These are phyloP conservation scores for Mucor piriformis DNA, from an alignment of 371 early-diverging fungal genomes.

Conservation along the genomic window DNA sequence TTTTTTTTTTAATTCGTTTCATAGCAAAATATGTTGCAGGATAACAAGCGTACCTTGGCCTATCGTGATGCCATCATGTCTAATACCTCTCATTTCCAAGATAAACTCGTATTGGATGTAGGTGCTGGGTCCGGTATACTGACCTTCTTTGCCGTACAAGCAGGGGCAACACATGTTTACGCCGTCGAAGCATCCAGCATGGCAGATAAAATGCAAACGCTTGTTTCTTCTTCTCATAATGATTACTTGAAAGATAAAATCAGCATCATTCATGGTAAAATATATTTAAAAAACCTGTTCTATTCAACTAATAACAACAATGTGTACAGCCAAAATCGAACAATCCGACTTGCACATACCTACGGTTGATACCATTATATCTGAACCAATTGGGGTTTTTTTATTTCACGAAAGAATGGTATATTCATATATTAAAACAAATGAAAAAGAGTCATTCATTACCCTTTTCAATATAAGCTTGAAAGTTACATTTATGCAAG, in stretches of 20 bases:
- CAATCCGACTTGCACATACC: constrained; percentile 69
- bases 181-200: constrained; percentile 96
- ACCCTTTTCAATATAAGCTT: constrained; percentile 46
- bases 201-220: constrained; percentile 85
- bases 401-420: constrained; percentile 95
- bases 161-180: constrained; percentile 89
- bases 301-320: too few species aligned
- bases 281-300: too few species aligned
- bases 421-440: neutral
- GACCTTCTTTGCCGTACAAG: constrained; percentile 92
- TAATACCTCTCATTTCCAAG: constrained; percentile 74
- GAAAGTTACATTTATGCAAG: constrained; percentile 84
- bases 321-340: constrained; percentile 80
- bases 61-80: constrained; percentile 88
- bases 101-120: constrained; percentile 90
- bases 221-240: constrained; percentile 79
- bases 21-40: constrained; percentile 98
- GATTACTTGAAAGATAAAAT: constrained; percentile 78
- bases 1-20: neutral
- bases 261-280: constrained; percentile 77
- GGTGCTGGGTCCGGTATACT: constrained; percentile 95
- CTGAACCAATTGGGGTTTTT: constrained; percentile 96
- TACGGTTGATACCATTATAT: constrained; percentile 91
- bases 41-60: constrained; percentile 87
- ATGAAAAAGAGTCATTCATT: neutral